Conservation (phyloP, 345 rosid species). For the Euphorbia pulcherrima region DNA sequence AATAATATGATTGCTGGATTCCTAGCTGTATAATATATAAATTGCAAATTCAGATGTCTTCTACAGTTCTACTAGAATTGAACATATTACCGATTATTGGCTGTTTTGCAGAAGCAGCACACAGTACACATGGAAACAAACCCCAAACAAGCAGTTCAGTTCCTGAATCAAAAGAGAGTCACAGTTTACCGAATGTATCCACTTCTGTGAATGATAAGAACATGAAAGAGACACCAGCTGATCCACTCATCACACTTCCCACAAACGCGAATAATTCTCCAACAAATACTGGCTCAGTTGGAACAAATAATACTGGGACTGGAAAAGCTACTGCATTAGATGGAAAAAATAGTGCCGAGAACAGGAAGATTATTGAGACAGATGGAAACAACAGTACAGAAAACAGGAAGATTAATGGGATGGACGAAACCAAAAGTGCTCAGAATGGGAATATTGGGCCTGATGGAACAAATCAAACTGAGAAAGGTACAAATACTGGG, state of each 20-base stretch:
- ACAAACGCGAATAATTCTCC: background rate
- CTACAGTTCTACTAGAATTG: constrained; percentile 20
- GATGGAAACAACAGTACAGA: background rate
- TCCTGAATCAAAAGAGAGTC: constrained; percentile 32
- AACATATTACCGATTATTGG: constrained; percentile 22
- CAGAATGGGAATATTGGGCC: background rate
- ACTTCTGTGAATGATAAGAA: constrained; percentile 37
- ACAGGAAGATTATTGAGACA: background rate
- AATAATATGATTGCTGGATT: background rate
- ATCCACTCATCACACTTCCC: background rate
- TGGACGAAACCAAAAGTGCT: background rate
- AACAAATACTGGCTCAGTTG: background rate
- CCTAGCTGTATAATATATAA: background rate
- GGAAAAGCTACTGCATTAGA: background rate
- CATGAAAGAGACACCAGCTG: constrained; percentile 34
- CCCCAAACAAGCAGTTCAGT: constrained; percentile 40
- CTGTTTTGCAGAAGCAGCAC: constrained; percentile 43
- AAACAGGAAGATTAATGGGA: background rate
- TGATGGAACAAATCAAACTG: background rate
- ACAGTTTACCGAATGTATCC: constrained; percentile 34
- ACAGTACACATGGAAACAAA: constrained; percentile 31
- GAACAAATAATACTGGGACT: background rate
- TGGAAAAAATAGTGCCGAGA: background rate
- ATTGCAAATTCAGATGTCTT: constrained; percentile 1
- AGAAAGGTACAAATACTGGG: constrained; percentile 16